Percentiles rank a stretch among this genome's conserved stretches.
phyloP scores from a whole-genome alignment of 768 basidiomycete genomes.

The Boletales sp. region DNA sequence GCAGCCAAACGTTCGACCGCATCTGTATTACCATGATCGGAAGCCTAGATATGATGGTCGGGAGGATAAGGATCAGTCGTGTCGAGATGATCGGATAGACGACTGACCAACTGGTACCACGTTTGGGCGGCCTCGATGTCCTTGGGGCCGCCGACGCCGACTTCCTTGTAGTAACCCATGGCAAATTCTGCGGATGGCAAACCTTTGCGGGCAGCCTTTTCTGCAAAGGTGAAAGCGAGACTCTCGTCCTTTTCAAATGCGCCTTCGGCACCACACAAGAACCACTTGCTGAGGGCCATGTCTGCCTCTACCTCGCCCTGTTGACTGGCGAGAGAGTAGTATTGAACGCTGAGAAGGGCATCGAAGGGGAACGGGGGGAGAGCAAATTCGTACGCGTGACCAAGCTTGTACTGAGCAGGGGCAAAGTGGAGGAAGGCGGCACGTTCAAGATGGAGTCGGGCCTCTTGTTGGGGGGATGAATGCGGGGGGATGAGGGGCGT shows the following conservation, averaged over 20 bases:
- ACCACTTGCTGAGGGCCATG: slow-evolving; percentile 98
- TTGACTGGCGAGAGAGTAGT: slow-evolving; percentile 79
- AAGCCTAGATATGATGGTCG: slow-evolving; percentile 48
- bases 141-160: slow-evolving; percentile 77
- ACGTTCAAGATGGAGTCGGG: slow-evolving; percentile 73
- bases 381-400: slow-evolving; percentile 90
- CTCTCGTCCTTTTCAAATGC: slow-evolving; percentile 84
- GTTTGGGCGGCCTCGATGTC: slow-evolving; percentile 59
- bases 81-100: background rate
- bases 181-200: slow-evolving; percentile 88
- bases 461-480: slow-evolving; percentile 51
- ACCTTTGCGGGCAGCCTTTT: slow-evolving; percentile 75
- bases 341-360: slow-evolving; percentile 85
- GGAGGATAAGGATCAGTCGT: background rate
- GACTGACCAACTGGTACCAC: slow-evolving; percentile 72
- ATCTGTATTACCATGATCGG: slow-evolving; percentile 76
- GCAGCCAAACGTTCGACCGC: slow-evolving; percentile 72
- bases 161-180: slow-evolving; percentile 92
- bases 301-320: slow-evolving; percentile 90
- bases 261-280: slow-evolving; percentile 79
- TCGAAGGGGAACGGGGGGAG: slow-evolving; percentile 83
- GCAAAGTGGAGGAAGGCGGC: slow-evolving; percentile 84
- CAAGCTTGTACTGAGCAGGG: slow-evolving; percentile 90
- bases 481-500: slow-evolving; percentile 51
- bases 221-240: slow-evolving; percentile 85